These are phyloP conservation scores for Nevesoporus exiguus DNA, from an alignment of 768 basidiomycete species.

Conservation along the genomic window DNA sequence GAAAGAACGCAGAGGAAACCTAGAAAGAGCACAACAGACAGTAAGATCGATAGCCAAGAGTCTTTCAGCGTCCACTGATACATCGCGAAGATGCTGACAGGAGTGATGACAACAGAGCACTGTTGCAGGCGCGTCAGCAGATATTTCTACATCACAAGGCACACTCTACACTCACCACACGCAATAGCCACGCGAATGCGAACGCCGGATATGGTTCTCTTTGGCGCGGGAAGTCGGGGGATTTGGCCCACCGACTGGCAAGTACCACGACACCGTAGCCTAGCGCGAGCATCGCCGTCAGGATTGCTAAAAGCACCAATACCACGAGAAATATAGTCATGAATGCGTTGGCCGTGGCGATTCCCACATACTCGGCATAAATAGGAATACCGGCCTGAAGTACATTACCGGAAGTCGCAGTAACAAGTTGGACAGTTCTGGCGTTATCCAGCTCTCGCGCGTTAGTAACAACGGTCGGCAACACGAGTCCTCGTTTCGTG, in stretches of 20 bases:
- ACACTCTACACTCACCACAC: slow-evolving; percentile 52
- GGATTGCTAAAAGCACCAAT: slow-evolving; percentile 65
- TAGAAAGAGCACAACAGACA: slow-evolving; percentile 70
- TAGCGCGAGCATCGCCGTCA: slow-evolving; percentile 47
- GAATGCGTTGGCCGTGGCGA: slow-evolving; percentile 85
- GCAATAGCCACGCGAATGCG: slow-evolving; percentile 57
- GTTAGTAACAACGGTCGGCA: slow-evolving; percentile 12
- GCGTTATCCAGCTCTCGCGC: slow-evolving; percentile 24
- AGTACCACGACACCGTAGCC: slow-evolving; percentile 45
- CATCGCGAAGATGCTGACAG: slow-evolving; percentile 73
- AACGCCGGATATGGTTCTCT: slow-evolving; percentile 43
- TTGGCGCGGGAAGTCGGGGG: slow-evolving; percentile 14
- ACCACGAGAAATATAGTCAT: slow-evolving; percentile 80
- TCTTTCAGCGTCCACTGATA: slow-evolving; percentile 92
- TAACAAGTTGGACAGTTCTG: slow-evolving; percentile 60
- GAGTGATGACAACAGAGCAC: slow-evolving; percentile 63
- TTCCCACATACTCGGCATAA: slow-evolving; percentile 71
- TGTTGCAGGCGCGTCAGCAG: slow-evolving; percentile 22
- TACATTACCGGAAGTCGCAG: slow-evolving; percentile 56
- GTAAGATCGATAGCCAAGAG: slow-evolving; percentile 79
- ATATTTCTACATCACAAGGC: not conserved
- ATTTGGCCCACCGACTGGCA: slow-evolving; percentile 19
- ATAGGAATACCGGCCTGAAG: slow-evolving; percentile 81
- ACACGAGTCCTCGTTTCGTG: slow-evolving; percentile 2
- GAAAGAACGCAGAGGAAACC: slow-evolving; percentile 46